Conservation (phyloP, 2,329 filamentous ascomycete genomes). For the Cladosporium sp. region DNA sequence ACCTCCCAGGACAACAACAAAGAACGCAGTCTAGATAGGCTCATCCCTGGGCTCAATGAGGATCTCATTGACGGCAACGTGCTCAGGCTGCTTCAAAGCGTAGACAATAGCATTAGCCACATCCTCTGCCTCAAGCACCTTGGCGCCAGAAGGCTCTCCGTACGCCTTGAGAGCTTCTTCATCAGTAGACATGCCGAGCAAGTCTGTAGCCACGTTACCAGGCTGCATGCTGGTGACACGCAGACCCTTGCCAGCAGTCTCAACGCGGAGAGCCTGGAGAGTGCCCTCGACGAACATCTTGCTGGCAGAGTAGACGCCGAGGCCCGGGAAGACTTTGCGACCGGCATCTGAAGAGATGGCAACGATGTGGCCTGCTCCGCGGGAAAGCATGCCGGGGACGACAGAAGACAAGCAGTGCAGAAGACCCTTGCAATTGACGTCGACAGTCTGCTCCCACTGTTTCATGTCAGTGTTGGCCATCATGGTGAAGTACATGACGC, state of each 20-base stretch:
- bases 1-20: neutral
- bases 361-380: conserved; percentile 68
- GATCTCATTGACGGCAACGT: conserved; percentile 77
- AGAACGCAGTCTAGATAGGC: conserved; percentile 53
- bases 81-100: conserved; percentile 67
- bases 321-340: conserved; percentile 74
- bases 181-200: conserved; percentile 72
- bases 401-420: conserved; percentile 67
- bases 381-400: conserved; percentile 67
- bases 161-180: conserved; percentile 73
- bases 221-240: conserved; percentile 73
- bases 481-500: conserved; percentile 87
- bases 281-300: conserved; percentile 85
- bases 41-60: conserved; percentile 74
- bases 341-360: conserved; percentile 80
- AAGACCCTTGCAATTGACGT: conserved; percentile 82
- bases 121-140: conserved; percentile 69
- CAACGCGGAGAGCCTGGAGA: conserved; percentile 68
- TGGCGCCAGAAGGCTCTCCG: conserved; percentile 68
- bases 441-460: conserved; percentile 77
- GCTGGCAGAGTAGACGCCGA: conserved; percentile 76
- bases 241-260: conserved; percentile 70
- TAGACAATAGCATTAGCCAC: conserved; percentile 70
- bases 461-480: conserved; percentile 71
- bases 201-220: conserved; percentile 69